phyloP scores from a whole-genome alignment of 78 protist genomes.

The Thecamonas trahens region DNA sequence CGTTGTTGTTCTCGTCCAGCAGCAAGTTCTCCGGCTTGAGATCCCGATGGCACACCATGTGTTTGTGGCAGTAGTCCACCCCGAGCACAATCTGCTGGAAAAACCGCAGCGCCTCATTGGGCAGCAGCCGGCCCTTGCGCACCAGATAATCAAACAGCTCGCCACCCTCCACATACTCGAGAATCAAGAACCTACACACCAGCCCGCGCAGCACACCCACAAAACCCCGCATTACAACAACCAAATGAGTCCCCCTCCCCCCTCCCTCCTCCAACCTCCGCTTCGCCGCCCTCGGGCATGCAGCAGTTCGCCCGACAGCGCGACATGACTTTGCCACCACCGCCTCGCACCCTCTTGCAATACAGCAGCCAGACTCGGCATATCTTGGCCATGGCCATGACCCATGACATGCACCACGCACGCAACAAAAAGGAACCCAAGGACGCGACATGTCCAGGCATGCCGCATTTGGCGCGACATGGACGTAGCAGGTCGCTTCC shows the following conservation, averaged over 20 bases:
- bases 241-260: not conserved
- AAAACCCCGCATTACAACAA: not conserved
- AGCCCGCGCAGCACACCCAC: not conserved
- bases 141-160: conserved; percentile 84
- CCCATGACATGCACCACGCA: too few species aligned
- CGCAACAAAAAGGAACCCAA: not conserved
- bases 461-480: too few species aligned
- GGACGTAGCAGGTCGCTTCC: not conserved
- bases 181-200: conserved; percentile 59
- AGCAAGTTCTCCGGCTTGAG: conserved; percentile 97
- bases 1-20: conserved; percentile 35
- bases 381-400: too few species aligned
- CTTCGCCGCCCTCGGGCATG: not conserved
- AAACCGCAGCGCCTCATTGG: conserved; percentile 61
- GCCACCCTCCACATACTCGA: conserved; percentile 85
- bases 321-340: too few species aligned
- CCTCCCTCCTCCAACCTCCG: not conserved
- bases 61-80: conserved; percentile 76
- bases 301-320: too few species aligned
- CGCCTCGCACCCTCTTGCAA: too few species aligned
- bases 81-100: conserved; percentile 79
- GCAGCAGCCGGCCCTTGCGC: conserved; percentile 48
- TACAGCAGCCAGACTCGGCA: too few species aligned
- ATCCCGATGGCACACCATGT: conserved; percentile 59
- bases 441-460: not conserved